Evolutionary conservation across 345 rosid species (phyloP).

Genomic region (Eutrema yunnanense): DNA sequence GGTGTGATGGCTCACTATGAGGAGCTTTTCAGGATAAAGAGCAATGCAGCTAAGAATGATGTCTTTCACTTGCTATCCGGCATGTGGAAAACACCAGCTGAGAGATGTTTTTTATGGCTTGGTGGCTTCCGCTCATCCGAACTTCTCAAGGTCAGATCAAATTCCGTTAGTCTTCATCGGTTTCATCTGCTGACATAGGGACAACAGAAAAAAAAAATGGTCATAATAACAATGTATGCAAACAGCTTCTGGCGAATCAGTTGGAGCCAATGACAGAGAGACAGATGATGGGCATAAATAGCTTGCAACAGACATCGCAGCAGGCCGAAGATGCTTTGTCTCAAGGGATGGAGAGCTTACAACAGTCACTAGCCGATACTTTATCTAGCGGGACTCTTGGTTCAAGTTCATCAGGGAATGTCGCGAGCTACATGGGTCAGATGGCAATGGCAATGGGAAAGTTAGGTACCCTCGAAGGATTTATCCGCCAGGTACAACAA

Average conservation of each 20-base stretch:
- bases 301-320: conserved; percentile 94
- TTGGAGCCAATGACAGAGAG: conserved; percentile 98
- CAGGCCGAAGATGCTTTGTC: conserved; percentile 99
- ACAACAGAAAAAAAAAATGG: background rate
- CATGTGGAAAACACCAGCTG: conserved; percentile 99
- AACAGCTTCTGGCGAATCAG: conserved; percentile 80
- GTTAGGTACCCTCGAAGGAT: conserved; percentile 94
- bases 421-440: conserved; percentile 97
- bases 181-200: background rate
- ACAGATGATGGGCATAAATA: conserved; percentile 66
- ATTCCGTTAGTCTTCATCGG: background rate
- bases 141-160: conserved; percentile 73
- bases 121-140: conserved; percentile 99
- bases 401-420: conserved; percentile 79
- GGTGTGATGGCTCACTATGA: conserved; percentile 85
- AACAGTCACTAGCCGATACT: conserved; percentile 91
- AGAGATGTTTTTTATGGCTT: conserved; percentile 98
- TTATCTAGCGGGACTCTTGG: conserved; percentile 84
- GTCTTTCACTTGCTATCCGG: conserved; percentile 97
- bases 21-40: conserved; percentile 89
- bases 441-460: conserved; percentile 99
- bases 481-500: conserved; percentile 77
- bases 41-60: conserved; percentile 91
- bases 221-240: background rate
- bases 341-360: conserved; percentile 98